Conservation (phyloP, 768 basidiomycete genomes). For the Pisolithus microcarpus region DNA sequence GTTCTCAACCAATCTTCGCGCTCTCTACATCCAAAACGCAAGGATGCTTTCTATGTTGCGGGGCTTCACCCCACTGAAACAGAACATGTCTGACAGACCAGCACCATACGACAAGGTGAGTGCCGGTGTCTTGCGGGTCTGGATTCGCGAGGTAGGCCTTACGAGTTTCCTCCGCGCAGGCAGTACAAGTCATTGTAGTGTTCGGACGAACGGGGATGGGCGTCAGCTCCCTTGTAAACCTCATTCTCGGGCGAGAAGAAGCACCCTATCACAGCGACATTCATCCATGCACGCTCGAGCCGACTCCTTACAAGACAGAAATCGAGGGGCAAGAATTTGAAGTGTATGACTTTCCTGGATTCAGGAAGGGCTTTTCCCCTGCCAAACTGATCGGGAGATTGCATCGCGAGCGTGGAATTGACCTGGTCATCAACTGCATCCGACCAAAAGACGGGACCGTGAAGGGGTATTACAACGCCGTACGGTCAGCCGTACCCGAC, state of each 20-base stretch:
- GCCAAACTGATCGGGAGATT: constrained; percentile 22
- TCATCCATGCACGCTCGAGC: constrained; percentile 21
- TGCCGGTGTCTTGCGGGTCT: background rate
- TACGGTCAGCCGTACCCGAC: constrained; percentile 23
- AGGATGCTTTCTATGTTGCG: constrained; percentile 18
- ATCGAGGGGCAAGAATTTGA: constrained; percentile 25
- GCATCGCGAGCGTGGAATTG: constrained; percentile 24
- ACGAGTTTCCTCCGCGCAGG: constrained; percentile 7
- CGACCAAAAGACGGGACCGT: constrained; percentile 24
- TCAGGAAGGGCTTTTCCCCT: constrained; percentile 14
- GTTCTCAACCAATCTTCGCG: constrained; percentile 16
- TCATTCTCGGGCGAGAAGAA: constrained; percentile 26
- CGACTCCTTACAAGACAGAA: constrained; percentile 21
- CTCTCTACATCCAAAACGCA: constrained; percentile 13
- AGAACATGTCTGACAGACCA: constrained; percentile 15
- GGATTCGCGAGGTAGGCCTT: background rate
- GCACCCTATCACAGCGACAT: constrained; percentile 28
- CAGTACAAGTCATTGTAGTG: constrained; percentile 25
- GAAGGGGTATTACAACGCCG: constrained; percentile 18
- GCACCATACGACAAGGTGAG: constrained; percentile 27
- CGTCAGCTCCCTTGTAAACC: constrained; percentile 25
- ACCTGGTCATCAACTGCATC: constrained; percentile 26
- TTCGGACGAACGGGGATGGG: constrained; percentile 30
- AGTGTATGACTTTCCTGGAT: constrained; percentile 26
- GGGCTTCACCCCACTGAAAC: constrained; percentile 19